phyloP scores from a whole-genome alignment of 257 asterid species.

The Gentiana macrophylla region DNA sequence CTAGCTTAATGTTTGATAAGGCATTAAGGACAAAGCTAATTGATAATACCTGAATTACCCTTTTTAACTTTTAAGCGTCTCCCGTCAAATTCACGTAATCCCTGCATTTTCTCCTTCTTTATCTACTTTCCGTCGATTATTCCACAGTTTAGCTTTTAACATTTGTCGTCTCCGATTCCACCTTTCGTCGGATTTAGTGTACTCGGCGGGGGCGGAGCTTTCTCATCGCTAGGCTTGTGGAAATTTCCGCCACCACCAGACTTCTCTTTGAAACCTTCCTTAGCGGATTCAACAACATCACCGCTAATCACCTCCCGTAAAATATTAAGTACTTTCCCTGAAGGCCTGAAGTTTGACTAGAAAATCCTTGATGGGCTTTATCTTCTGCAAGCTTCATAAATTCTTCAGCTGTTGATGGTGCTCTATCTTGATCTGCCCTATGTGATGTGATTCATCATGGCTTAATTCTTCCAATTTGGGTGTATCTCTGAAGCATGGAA shows the following conservation, averaged over 20 bases:
- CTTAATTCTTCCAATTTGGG: background rate
- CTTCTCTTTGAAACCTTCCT: background rate
- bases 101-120: too few species aligned
- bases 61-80: too few species aligned
- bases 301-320: background rate
- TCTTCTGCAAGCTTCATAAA: constrained; percentile 3
- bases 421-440: background rate
- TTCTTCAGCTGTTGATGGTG: constrained; percentile 1
- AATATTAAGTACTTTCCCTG: background rate
- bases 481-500: background rate
- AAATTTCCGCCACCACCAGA: background rate
- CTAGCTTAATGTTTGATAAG: too few species aligned
- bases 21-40: too few species aligned
- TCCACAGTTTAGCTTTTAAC: too few species aligned
- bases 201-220: background rate
- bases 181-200: too few species aligned
- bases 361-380: background rate
- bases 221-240: background rate
- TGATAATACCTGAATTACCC: too few species aligned
- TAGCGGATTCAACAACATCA: background rate
- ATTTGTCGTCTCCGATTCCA: too few species aligned
- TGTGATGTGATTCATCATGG: background rate
- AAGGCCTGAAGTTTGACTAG: background rate
- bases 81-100: too few species aligned
- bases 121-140: too few species aligned